Evolutionary conservation across 345 rosid species (phyloP), one percentile per base, ranked within the genome.

Genomic region (Euphorbia lathyris): DNA sequence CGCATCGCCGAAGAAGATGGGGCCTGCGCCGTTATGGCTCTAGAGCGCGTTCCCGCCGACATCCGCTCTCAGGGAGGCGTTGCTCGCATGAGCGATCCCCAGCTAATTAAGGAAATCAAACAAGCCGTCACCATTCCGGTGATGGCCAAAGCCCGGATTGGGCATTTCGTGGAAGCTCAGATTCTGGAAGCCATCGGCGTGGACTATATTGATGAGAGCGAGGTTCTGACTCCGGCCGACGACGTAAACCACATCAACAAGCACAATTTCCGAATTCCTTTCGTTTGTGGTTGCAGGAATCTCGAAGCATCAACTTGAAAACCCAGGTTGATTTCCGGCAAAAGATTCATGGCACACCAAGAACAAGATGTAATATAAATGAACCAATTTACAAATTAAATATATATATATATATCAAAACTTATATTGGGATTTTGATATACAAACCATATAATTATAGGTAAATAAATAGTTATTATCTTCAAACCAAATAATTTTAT

Each of bases 161-260:
- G 78, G 60, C 78, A 75, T 45, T 75, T 75, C n/a, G 78, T 75
- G 11, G 78, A 75, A 40, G 78, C 78, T 19, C 78, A 75, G 10
- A 75, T 75, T n/a, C 78, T 75, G 2, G 78, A 75, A 63, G 73
- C 74, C 14, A 55, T 92, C 1, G 96, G 98, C 1, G 67, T 91
- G 36, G 97, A 91, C 63, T 91, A 91, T 76, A 74, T 91, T 10
- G 96, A 91, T 73, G 96, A 89, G 80, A 87, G 96, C 63, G 93
- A 91, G 68, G 96, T 86, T 0, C 79, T 91, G 12, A 86, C 97
- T 5, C 80, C 7, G 0, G 93, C 96, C 20, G 96, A 91, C 67
- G 97, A 91, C 17, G 96, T 87, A 0, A 69, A 91, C 71, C 93
- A 89, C 71, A 91, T 87, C 73, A 89, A 91, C 83, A 91, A 91